These are phyloP conservation scores for Fusarium burgessii DNA, from an alignment of 2,329 filamentous ascomycete species.

Conservation along the genomic window DNA sequence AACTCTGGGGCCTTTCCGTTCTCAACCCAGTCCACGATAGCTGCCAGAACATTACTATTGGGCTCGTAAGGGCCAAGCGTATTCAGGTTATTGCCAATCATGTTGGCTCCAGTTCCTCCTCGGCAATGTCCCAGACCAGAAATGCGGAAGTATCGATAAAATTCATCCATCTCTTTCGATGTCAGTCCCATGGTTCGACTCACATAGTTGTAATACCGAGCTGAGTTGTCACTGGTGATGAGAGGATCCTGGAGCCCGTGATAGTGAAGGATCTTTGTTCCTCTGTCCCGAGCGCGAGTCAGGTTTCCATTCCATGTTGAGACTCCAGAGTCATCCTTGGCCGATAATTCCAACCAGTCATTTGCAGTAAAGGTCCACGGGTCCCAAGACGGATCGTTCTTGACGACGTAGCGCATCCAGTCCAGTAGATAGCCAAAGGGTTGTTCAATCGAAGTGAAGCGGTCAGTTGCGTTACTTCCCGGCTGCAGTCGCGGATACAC, in stretches of 20 bases:
- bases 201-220: slow-evolving; percentile 40
- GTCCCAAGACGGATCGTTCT: slow-evolving; percentile 51
- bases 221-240: slow-evolving; percentile 36
- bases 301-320: slow-evolving; percentile 55
- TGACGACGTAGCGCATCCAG: slow-evolving; percentile 56
- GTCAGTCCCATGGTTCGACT: slow-evolving; percentile 41
- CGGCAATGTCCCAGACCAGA: slow-evolving; percentile 63
- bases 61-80: background rate
- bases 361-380: slow-evolving; percentile 43
- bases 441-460: slow-evolving; percentile 43
- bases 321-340: slow-evolving; percentile 53
- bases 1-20: background rate
- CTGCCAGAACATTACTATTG: background rate
- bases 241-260: too few species aligned
- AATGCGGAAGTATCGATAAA: slow-evolving; percentile 65
- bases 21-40: background rate
- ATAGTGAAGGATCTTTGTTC: slow-evolving; percentile 54
- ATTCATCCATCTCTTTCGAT: slow-evolving; percentile 54
- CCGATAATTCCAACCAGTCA: slow-evolving; percentile 15
- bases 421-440: slow-evolving; percentile 11
- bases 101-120: slow-evolving; percentile 58
- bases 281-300: slow-evolving; percentile 52
- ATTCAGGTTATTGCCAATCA: slow-evolving; percentile 44
- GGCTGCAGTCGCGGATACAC: slow-evolving; percentile 61
- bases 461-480: slow-evolving; percentile 49